Evolutionary conservation across 768 basidiomycete species (phyloP), one percentile per base, ranked within the genome.

Genomic region (Auricularia sp.): DNA sequence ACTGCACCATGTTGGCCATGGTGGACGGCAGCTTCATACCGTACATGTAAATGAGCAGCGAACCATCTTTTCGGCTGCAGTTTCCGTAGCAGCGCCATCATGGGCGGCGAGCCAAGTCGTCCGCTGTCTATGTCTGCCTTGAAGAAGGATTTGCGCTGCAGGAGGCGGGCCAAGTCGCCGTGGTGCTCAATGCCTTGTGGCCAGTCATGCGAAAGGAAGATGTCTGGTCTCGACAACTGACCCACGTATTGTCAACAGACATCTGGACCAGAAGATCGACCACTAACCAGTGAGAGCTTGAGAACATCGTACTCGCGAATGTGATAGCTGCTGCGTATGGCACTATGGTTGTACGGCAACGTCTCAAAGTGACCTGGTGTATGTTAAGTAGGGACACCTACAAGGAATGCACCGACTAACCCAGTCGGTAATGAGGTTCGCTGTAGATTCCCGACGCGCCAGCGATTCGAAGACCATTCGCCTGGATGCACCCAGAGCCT

Each of bases 141-240:
- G 72, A 98, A 88, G 76, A 88, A 90, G 0, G 86, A 85, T 73
- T 95, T 98, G 54, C 83, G 82, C 2, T 85, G 79, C 14, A 98
- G 76, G 0, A 99, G 79, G 8, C 70, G 78, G 5, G 71, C 70
- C 6, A 87, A 74, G 70, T 98, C 82, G 18, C 95, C 94, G 68
- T 94, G 80, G 8, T 85, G 84, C 66, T 90, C 93, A 63, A 99
- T 94, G 1, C 81, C 81, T 51, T 84, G 82, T 0, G 97, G 97
- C 97, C 96, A 99, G 75, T 98, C 97, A 72, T 99, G 96, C 2
- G 95, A 98, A 42, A 98, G 80, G 78, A 98, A 92, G 34, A 98
- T 82, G 35, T 85, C 76, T 5, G 87, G 82, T 10, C 81, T 78
- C 3, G 86, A 80, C 44, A 89, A 78, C 89, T 81, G 65, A 35